Percentiles rank a stretch among this genome's conserved stretches.
These are phyloP conservation scores for Mrakia gelida DNA, from an alignment of 768 basidiomycete genomes.

Conservation along the genomic window DNA sequence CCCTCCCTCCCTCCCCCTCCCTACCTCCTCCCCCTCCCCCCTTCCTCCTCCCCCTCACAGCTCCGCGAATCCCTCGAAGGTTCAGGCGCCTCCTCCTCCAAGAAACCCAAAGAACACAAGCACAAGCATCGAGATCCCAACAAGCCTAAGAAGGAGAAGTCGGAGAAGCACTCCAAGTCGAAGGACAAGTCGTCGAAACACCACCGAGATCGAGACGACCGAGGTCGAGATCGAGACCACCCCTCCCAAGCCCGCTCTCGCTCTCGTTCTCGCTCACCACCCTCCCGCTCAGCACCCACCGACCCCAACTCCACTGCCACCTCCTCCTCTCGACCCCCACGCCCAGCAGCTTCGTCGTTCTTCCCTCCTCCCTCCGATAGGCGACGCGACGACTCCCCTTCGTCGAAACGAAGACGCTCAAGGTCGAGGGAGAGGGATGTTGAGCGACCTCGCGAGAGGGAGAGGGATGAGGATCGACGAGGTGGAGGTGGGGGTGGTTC, in stretches of 20 bases:
- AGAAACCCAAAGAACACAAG: constrained; percentile 46
- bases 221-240: not conserved
- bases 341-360: constrained; percentile 8
- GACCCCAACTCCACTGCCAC: not conserved
- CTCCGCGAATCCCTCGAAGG: constrained; percentile 8
- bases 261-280: not conserved
- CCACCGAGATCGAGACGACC: not conserved
- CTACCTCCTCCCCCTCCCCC: not conserved
- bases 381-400: not conserved
- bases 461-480: too few species aligned
- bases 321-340: not conserved
- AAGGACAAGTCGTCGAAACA: not conserved
- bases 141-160: constrained; percentile 30
- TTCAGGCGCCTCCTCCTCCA: constrained; percentile 35
- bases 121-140: constrained; percentile 57
- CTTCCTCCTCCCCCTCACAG: not conserved
- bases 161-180: constrained; percentile 4
- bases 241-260: not conserved
- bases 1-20: not conserved
- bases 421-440: not conserved
- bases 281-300: not conserved
- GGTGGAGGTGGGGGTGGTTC: too few species aligned
- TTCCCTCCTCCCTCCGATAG: not conserved
- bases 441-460: not conserved
- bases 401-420: not conserved